Evolutionary conservation across 169 alveolate genomes (phyloP), one percentile per base, ranked within the genome.

Genomic region (Theileria orientalis): DNA sequence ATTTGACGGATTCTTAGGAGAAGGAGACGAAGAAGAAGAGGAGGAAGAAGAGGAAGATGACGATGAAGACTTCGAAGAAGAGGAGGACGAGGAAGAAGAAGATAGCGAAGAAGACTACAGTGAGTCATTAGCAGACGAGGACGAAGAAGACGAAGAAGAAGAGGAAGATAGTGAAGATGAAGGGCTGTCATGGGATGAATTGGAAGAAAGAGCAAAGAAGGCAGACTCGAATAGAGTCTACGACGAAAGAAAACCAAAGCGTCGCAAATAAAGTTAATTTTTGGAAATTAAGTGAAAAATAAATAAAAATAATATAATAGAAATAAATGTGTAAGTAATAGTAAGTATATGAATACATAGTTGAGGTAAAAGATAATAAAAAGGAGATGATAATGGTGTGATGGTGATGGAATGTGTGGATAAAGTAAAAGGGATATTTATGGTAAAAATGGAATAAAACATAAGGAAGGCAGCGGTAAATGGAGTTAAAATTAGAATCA

Each of bases 141-240:
- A 87, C 29, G 95, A 91, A 37, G 94, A 91, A 33, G 94, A 90
- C 25, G 95, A 88, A 16, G 95, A 91, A 47, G 96, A 76, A 35
- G 93, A 89, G 64, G 96, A 91, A 44, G 95, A 90, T 23, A 92
- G 90, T 27, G 96, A 92, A 54, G 94, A 90, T 35, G 95, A 92
- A 42, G 96, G 96, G 0, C 84, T 92, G 16, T 86, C 94, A 16
- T 92, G 96, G 96, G 96, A 92, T 46, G 96, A 92, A 42, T 80
- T 92, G 76, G 96, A 92, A 69, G 92, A 89, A 59, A 57, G 72
- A 37, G 89, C 89, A 1, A 82, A 74, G 52, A 74, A 82, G 75
- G 89, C 68, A n/a, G 87, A 79, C 59, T 76, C 62, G 41, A 46
- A 54, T n/a, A 23, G 35, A 19, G 71, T 35, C 49, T 77, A 71